Conservation (phyloP, 768 basidiomycete genomes). For the Kwoniella pini region DNA sequence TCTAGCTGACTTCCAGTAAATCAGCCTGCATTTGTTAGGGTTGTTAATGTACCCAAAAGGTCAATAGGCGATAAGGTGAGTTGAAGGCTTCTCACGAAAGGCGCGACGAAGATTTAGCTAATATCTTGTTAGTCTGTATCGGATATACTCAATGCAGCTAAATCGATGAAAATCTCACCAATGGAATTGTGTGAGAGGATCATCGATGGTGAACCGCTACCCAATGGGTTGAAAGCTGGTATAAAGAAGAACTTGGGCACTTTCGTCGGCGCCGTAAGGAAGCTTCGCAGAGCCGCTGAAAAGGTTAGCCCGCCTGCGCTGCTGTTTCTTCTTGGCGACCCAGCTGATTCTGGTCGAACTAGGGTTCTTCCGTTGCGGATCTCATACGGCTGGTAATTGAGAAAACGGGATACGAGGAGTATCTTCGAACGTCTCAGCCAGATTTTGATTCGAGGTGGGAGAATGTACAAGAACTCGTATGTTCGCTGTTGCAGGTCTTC, state of each 20-base stretch:
- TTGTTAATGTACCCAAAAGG: constrained; percentile 70
- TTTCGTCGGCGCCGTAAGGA: constrained; percentile 65
- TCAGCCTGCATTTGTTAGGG: constrained; percentile 71
- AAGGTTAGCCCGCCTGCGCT: constrained; percentile 58
- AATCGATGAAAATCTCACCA: constrained; percentile 60
- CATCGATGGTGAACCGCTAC: constrained; percentile 59
- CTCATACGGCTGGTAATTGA: constrained; percentile 65
- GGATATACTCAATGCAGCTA: constrained; percentile 63
- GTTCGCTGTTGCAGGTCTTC: not conserved
- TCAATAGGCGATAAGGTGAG: constrained; percentile 76
- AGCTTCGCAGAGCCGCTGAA: constrained; percentile 61
- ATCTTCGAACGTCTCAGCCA: constrained; percentile 66
- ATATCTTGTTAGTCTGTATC: constrained; percentile 60
- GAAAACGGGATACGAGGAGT: constrained; percentile 65
- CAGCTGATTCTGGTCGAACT: too few species aligned
- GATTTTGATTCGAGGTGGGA: constrained; percentile 79
- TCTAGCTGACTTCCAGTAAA: too few species aligned
- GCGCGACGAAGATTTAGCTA: not conserved
- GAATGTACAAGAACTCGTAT: constrained; percentile 74
- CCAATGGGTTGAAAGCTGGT: constrained; percentile 67
- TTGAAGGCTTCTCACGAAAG: not conserved
- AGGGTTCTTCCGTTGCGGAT: constrained; percentile 67
- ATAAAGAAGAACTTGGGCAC: constrained; percentile 65
- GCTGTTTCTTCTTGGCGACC: not conserved
- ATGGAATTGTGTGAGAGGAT: constrained; percentile 68